These are phyloP conservation scores for Eutrema salsugineum DNA, from an alignment of 441 rosid species.

Conservation along the genomic window DNA sequence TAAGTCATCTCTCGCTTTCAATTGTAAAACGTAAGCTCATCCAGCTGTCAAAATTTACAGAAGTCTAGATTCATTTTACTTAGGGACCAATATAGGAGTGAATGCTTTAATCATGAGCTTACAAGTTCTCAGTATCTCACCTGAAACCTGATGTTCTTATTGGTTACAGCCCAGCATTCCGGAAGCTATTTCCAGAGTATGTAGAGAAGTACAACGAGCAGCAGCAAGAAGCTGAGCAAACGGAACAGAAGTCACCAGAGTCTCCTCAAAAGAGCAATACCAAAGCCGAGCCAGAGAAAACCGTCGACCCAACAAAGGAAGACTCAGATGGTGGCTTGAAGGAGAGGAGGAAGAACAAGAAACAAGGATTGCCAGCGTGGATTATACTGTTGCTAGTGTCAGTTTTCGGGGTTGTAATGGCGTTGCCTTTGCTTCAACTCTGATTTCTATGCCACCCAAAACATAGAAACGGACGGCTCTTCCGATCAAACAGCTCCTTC, in stretches of 20 bases:
- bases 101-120: not conserved
- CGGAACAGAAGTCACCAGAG: slow-evolving; percentile 40
- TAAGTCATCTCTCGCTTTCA: slow-evolving; percentile 86
- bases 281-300: slow-evolving; percentile 33
- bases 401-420: slow-evolving; percentile 87
- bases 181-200: slow-evolving; percentile 90
- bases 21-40: slow-evolving; percentile 86
- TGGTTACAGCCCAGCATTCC: slow-evolving; percentile 67
- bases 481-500: not conserved
- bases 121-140: not conserved
- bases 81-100: not conserved
- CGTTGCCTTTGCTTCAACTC: slow-evolving; percentile 90
- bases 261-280: slow-evolving; percentile 39
- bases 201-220: slow-evolving; percentile 75
- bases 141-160: slow-evolving; percentile 2
- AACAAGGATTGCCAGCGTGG: slow-evolving; percentile 80
- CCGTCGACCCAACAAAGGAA: slow-evolving; percentile 6
- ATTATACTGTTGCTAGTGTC: slow-evolving; percentile 78
- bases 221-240: slow-evolving; percentile 51
- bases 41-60: not conserved
- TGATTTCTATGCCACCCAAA: slow-evolving; percentile 34
- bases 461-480: slow-evolving; percentile 8
- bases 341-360: slow-evolving; percentile 48
- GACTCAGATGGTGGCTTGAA: slow-evolving; percentile 24
- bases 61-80: not conserved